Percentiles rank a stretch among this genome's conserved stretches.
Evolutionary conservation across 2,329 filamentous ascomycete species (phyloP).

Genomic region (Fusarium heterosporum): DNA sequence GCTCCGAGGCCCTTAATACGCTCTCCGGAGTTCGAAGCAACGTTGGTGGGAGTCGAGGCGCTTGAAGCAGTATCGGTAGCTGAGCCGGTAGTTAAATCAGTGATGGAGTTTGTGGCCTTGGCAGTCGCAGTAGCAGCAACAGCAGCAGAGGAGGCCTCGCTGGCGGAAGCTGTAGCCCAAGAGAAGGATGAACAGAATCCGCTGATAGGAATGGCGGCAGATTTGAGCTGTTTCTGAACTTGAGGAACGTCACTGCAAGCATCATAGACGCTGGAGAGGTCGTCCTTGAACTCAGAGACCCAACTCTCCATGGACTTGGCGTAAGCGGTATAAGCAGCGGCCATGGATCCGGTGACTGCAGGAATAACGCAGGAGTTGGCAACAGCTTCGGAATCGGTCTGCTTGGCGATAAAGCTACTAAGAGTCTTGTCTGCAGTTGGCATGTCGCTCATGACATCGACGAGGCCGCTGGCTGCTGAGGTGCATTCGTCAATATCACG

Average conservation of each 20-base stretch:
- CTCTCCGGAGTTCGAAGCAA: not conserved
- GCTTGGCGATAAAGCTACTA: not conserved
- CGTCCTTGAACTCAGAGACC: not conserved
- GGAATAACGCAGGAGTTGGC: not conserved
- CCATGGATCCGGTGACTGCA: not conserved
- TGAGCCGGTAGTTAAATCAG: not conserved
- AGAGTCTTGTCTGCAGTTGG: slow-evolving; percentile 2
- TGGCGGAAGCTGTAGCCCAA: not conserved
- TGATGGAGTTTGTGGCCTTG: not conserved
- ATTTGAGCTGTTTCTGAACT: not conserved
- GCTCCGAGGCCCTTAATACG: not conserved
- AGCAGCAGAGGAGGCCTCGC: not conserved
- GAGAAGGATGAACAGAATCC: not conserved
- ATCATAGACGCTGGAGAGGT: not conserved
- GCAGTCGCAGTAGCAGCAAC: not conserved
- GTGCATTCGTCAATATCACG: not conserved
- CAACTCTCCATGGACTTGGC: slow-evolving; percentile 6
- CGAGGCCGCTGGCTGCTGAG: not conserved
- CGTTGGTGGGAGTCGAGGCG: not conserved
- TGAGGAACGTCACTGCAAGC: not conserved
- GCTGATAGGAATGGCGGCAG: not conserved
- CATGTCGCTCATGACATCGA: not conserved
- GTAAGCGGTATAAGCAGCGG: not conserved
- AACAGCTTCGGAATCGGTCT: not conserved
- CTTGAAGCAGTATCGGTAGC: not conserved